These are phyloP conservation scores for Rhizopogon roseolus DNA, from an alignment of 768 basidiomycete genomes.

Conservation along the genomic window DNA sequence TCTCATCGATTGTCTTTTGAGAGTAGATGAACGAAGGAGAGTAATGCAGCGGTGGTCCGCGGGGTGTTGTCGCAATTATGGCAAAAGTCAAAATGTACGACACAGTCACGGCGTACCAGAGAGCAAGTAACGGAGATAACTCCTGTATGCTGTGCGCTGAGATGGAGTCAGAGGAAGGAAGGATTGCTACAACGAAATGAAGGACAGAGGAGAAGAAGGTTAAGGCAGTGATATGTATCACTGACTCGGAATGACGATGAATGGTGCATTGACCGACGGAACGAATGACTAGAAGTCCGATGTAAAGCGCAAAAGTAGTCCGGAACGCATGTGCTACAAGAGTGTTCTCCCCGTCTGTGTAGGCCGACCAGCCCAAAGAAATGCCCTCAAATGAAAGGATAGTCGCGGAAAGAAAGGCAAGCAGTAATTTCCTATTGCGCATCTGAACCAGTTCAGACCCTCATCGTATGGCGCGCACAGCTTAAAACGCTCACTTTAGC, in stretches of 20 bases:
- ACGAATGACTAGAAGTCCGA: conserved; percentile 44
- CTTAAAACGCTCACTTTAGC: conserved; percentile 31
- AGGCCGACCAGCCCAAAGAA: conserved; percentile 45
- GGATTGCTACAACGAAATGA: conserved; percentile 45
- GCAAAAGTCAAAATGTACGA: conserved; percentile 44
- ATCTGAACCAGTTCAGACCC: background rate
- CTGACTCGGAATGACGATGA: conserved; percentile 37
- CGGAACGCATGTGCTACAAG: conserved; percentile 14
- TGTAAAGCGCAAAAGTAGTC: conserved; percentile 51
- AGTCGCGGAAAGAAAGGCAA: conserved; percentile 40
- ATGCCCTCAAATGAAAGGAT: conserved; percentile 49
- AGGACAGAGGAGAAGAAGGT: conserved; percentile 43
- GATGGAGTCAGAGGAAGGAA: conserved; percentile 44
- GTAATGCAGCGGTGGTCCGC: conserved; percentile 73
- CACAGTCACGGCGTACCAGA: conserved; percentile 52
- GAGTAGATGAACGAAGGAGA: conserved; percentile 71
- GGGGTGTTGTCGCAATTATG: conserved; percentile 49
- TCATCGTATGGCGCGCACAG: background rate
- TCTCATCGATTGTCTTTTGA: conserved; percentile 54
- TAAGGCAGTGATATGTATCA: conserved; percentile 59
- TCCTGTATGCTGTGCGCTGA: conserved; percentile 21
- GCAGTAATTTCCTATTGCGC: conserved; percentile 42
- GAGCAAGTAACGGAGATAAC: conserved; percentile 17
- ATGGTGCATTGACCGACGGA: conserved; percentile 45
- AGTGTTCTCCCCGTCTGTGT: conserved; percentile 25